Base-by-base conservation (phyloP, 768 basidiomycete genomes). In the Phanerochaete carnosa region DNA sequence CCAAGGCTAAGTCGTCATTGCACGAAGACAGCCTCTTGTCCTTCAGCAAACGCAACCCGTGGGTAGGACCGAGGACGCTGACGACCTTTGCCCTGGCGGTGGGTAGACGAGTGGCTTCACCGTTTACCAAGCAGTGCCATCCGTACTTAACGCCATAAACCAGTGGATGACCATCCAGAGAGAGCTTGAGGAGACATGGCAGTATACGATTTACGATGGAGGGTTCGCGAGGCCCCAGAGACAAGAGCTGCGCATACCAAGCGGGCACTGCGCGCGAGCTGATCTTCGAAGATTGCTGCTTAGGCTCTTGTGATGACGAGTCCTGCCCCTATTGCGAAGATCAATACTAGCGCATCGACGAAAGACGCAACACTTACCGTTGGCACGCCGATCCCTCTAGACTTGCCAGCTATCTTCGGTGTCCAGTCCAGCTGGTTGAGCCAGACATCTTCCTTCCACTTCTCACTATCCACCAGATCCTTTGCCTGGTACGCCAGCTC, bases 341-440 rank as follows among this genome's bases (percentile, higher is more conserved):
- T 16, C 15, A 47, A 28, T 22, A 12, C 4, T 25, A 47, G 23
- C 43, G 45, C 2, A 45, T 28, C 7, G 16, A 22, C 12, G 13
- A 13, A 50, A 12, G 49, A 52, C 29, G 28, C 3, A 2, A 16
- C n/a, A 58, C 66, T n/a, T 54, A 76, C 78, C 47, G 74, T 72
- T 1, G 70, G 61, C 16, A 74, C 66, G 12, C 73, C 58, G 8
- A 90, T 69, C 0, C 90, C 90, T 68, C 91, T 78, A 9, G 88
- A 86, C 70, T 86, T 85, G 37, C 83, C 81, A 0, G 85, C 86
- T 6, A 81, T 78, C 72, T 98, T 98, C 1, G 92, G 92, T 1
- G 92, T 88, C 97, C 97, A 98, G 70, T 99, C 95, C 59, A 98
- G 78, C 72, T 99, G 97, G 52, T 79, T 82, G 15, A 95, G 73